Percentiles rank a stretch among this genome's conserved stretches.
These are phyloP conservation scores for Neurospora africana DNA, from an alignment of 495 filamentous ascomycete species.

Conservation along the genomic window DNA sequence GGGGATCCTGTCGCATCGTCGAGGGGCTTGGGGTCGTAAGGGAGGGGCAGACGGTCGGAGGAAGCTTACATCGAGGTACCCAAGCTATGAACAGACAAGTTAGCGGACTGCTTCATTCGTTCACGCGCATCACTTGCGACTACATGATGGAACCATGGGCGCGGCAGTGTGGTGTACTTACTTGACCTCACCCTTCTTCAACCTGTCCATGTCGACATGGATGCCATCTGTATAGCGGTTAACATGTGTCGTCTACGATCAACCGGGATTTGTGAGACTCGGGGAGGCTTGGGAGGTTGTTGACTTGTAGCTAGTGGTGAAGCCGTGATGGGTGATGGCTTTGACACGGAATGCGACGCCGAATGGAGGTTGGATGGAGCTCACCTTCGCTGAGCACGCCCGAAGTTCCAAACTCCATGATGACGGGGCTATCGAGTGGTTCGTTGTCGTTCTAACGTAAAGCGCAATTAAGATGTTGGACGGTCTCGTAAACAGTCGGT, in stretches of 20 bases:
- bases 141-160: not conserved
- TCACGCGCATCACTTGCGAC: not conserved
- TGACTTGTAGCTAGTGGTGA: not conserved
- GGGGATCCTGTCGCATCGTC: constrained; percentile 1
- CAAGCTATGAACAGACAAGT: constrained; percentile 44
- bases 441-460: not conserved
- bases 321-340: not conserved
- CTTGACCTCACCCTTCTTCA: constrained; percentile 52
- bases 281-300: not conserved
- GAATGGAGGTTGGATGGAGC: not conserved
- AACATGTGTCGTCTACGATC: constrained; percentile 4
- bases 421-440: constrained; percentile 6
- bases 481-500: not conserved
- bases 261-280: not conserved
- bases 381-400: constrained; percentile 65
- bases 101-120: constrained; percentile 4
- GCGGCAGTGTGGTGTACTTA: constrained; percentile 34
- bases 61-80: constrained; percentile 89
- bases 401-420: constrained; percentile 51
- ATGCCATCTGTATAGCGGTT: constrained; percentile 68
- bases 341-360: not conserved
- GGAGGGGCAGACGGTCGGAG: constrained; percentile 3
- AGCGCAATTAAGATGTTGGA: not conserved
- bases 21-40: not conserved
- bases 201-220: constrained; percentile 92